Evolutionary conservation across 495 filamentous ascomycete genomes (phyloP).

Genomic region (Aspergillus bertholletiae): DNA sequence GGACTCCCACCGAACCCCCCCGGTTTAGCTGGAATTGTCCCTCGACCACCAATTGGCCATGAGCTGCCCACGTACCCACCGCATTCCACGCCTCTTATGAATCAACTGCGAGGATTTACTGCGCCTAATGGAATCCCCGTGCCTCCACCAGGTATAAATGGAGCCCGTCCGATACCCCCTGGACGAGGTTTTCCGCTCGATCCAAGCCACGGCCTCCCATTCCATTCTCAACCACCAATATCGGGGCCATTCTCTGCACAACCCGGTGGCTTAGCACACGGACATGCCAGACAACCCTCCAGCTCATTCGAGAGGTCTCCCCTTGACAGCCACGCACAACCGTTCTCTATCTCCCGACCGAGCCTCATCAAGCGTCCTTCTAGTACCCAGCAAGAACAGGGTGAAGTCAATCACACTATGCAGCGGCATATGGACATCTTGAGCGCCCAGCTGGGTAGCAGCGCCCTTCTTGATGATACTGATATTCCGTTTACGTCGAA

Average conservation of each 20-base stretch:
- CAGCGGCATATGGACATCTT: slow-evolving; percentile 65
- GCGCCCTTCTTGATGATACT: slow-evolving; percentile 82
- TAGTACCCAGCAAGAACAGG: slow-evolving; percentile 63
- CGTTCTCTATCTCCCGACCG: slow-evolving; percentile 72
- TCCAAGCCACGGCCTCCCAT: slow-evolving; percentile 34
- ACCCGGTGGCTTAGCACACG: slow-evolving; percentile 35
- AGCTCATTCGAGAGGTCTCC: slow-evolving; percentile 53
- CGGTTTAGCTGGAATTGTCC: slow-evolving; percentile 51
- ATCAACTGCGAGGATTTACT: slow-evolving; percentile 50
- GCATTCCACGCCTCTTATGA: slow-evolving; percentile 39
- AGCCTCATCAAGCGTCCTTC: slow-evolving; percentile 85
- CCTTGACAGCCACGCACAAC: slow-evolving; percentile 37
- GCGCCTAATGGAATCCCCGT: slow-evolving; percentile 56
- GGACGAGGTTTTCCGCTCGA: slow-evolving; percentile 63
- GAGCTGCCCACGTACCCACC: slow-evolving; percentile 56
- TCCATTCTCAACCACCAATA: slow-evolving; percentile 33
- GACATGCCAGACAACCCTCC: slow-evolving; percentile 60
- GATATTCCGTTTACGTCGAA: slow-evolving; percentile 50
- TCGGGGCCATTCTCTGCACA: slow-evolving; percentile 31
- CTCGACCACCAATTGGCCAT: slow-evolving; percentile 35
- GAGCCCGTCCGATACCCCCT: slow-evolving; percentile 54
- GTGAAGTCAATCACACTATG: slow-evolving; percentile 31
- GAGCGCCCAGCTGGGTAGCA: slow-evolving; percentile 84
- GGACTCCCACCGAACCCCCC: slow-evolving; percentile 52
- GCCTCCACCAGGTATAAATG: slow-evolving; percentile 54